phyloP scores from a whole-genome alignment of 2,329 filamentous ascomycete genomes.

The Pseudogymnoascus sp. region DNA sequence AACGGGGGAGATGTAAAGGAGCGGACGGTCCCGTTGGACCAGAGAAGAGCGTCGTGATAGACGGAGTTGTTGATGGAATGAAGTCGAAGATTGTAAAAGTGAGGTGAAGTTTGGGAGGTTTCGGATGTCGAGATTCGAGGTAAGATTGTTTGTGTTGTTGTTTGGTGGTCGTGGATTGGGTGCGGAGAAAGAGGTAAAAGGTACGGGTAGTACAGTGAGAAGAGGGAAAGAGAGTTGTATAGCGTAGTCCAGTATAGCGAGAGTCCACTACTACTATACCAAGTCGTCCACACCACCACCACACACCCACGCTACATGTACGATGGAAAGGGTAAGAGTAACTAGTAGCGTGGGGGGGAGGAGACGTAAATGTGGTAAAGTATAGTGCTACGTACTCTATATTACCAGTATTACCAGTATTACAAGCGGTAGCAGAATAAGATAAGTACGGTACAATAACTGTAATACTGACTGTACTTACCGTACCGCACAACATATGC shows the following conservation, averaged over 20 bases:
- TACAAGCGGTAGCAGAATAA: not conserved
- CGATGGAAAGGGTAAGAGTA: conserved; percentile 4
- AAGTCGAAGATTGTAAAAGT: not conserved
- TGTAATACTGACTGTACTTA: not conserved
- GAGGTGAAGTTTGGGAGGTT: not conserved
- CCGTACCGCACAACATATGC: not conserved
- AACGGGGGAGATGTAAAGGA: conserved; percentile 8
- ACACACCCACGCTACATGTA: not conserved
- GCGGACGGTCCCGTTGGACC: conserved; percentile 9
- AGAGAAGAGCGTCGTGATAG: not conserved
- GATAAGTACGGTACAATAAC: not conserved
- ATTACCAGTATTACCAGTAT: no score
- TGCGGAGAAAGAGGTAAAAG: not conserved
- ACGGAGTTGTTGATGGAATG: not conserved
- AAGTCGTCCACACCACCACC: not conserved
- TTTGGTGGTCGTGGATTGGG: conserved; percentile 7
- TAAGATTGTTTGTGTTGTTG: conserved; percentile 8
- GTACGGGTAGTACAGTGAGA: not conserved
- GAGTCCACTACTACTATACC: not conserved
- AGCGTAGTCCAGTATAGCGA: not conserved
- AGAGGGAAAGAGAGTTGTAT: not conserved
- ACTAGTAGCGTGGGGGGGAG: not conserved
- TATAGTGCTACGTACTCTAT: not conserved
- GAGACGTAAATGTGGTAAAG: not conserved
- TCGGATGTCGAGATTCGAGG: not conserved